These are phyloP conservation scores for Nelumbo lutea DNA, from an alignment of 164 flowering plant genomes.

Conservation along the genomic window DNA sequence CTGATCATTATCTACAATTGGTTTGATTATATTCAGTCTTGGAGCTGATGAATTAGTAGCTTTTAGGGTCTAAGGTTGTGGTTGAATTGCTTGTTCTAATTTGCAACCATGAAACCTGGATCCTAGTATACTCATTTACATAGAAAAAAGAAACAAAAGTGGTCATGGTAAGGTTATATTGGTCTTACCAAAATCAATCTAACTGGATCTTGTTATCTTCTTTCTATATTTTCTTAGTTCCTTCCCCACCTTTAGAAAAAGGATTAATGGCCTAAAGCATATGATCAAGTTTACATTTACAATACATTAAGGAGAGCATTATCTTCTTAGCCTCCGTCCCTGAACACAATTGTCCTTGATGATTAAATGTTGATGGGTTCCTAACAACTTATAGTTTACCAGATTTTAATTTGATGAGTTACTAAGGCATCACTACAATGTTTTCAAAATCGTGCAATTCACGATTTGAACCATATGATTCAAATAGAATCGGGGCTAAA, in stretches of 20 bases:
- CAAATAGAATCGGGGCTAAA: too few species aligned
- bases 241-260: not conserved
- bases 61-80: not conserved
- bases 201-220: not conserved
- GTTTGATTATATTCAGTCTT: not conserved
- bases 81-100: not conserved
- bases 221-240: too few species aligned
- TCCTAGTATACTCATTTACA: too few species aligned
- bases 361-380: not conserved
- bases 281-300: not conserved
- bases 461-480: too few species aligned
- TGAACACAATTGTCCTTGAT: not conserved
- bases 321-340: not conserved
- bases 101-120: too few species aligned
- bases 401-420: too few species aligned
- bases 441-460: too few species aligned
- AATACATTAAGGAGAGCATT: not conserved
- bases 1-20: not conserved
- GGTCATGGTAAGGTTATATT: not conserved
- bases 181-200: not conserved
- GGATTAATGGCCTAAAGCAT: not conserved
- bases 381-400: too few species aligned
- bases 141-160: not conserved
- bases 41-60: not conserved
- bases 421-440: too few species aligned